Base-by-base conservation (phyloP, 2,329 filamentous ascomycete species). In the Chaetomiaceae sp. region DNA sequence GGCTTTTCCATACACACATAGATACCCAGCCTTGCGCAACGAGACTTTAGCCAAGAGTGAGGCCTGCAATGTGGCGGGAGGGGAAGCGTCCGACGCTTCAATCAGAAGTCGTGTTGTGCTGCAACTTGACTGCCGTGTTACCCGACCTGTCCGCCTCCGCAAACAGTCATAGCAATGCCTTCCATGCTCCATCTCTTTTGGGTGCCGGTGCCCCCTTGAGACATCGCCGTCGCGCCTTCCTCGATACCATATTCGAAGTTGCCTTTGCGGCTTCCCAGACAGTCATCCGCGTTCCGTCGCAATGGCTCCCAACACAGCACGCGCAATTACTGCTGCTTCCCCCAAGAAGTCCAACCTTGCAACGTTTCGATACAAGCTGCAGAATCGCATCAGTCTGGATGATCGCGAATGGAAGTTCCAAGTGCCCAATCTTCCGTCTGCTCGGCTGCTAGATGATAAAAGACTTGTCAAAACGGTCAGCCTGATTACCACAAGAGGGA, bases 391-490 rank as follows among this genome's bases (percentile, higher is more conserved):
- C 32, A 57, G 54, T 33, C 54, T 63, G 16, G 60, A 62, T 23
- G 64, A 67, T 25, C 47, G 33, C 5, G 54, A 56, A 36, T 69
- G 67, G 67, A 55, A 53, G 18, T 69, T 62, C 34, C 37, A 41
- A 5, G 49, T 68, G 8, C 58, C 59, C 7, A 58, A 65, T 18
- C 54, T 69, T 18, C 66, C 64, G 2, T 44, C 48, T 18, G 20
- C 62, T 7, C 38, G 29, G 18, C 29, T 38, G 16, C 46, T 60
- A 38, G 54, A 59, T 11, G 51, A 54, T 8, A 59, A 61, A 7
- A 38, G 54, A 21, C 59, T 66, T 5, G 54, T 69, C 50, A 70
- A 70, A 53, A 58, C 57, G 8, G 29, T 69, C 7, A 59, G 58
- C n/a, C 48, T 68, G 21, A 25, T 49, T 13, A 49, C 27, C 2